These are phyloP conservation scores for Penicillium brevicompactum DNA, from an alignment of 2,329 filamentous ascomycete genomes.

Conservation along the genomic window DNA sequence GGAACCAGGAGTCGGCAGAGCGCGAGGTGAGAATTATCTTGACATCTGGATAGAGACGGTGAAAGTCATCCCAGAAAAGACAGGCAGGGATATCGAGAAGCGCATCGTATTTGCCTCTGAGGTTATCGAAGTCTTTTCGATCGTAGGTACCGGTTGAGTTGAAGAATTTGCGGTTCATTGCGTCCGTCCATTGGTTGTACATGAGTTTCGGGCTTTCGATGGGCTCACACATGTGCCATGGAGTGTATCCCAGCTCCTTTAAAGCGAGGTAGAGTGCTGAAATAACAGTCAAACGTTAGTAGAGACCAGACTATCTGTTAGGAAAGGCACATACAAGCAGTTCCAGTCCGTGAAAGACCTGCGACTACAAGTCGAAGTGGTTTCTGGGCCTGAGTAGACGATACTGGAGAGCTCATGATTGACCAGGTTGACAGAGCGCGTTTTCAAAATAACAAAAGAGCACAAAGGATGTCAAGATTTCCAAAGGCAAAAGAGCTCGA, in stretches of 20 bases:
- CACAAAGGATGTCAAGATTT: no score
- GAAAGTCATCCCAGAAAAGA: slow-evolving; percentile 9
- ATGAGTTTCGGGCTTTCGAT: slow-evolving; percentile 5
- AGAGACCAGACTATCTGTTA: not conserved
- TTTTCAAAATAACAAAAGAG: not conserved
- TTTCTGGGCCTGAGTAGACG: not conserved
- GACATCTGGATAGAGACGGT: slow-evolving; percentile 3
- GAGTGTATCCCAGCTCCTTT: slow-evolving; percentile 11
- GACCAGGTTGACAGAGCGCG: not conserved
- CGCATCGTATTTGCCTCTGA: slow-evolving; percentile 6
- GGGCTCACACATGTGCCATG: slow-evolving; percentile 11
- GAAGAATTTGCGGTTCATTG: slow-evolving; percentile 8
- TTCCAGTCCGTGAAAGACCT: slow-evolving; percentile 9
- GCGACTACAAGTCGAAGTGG: slow-evolving; percentile 4
- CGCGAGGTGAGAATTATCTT: slow-evolving; percentile 9
- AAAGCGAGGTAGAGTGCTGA: slow-evolving; percentile 6
- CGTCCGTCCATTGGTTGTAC: slow-evolving; percentile 11
- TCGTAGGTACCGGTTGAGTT: not conserved
- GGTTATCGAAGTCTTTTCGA: slow-evolving; percentile 6
- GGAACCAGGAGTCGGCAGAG: slow-evolving; percentile 9
- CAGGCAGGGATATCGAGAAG: slow-evolving; percentile 8
- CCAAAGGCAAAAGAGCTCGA: no score
- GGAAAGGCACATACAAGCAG: slow-evolving; percentile 2
- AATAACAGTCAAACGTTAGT: not conserved
- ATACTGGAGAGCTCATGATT: not conserved